Base-by-base conservation (phyloP, 805 yeast genomes). In the Metschnikowia rubicola region DNA sequence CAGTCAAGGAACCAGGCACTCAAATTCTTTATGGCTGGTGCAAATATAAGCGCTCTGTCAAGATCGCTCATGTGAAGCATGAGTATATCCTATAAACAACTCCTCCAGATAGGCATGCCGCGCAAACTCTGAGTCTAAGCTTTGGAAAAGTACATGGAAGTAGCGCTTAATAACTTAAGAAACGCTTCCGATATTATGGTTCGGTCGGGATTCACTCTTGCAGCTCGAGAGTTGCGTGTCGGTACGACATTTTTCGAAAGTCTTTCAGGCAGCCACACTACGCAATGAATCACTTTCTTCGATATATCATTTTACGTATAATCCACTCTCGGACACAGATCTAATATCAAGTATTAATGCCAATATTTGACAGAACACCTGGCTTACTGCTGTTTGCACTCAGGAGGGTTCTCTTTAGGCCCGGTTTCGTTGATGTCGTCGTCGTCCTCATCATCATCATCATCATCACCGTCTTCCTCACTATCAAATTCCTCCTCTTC, bases 341-440 rank as follows among this genome's bases (percentile, higher is more conserved):
- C 36, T 15, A 15, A 5, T 10, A 9, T 9, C 36, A 12, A 12
- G 9, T 13, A 9, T 1, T 4, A 15, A 8, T 15, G 11, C n/a
- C n/a, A 31, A 5, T n/a, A 11, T 6, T 9, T n/a, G 39, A 13
- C 6, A 26, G 12, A 37, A 4, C 35, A 26, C 7, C 36, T 32
- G 26, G 10, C 13, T 49, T 68, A 83, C 55, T 81, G 82, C 61
- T 86, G 92, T 59, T 84, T 80, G 66, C 94, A 86, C 65, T 86
- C 92, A 35, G 88, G 86, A 28, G 90, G 86, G 58, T 80, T 79
- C 55, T 81, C 78, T 63, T 79, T 75, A 34, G 73, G 79, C 11
- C 77, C 58, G n/a, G 43, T 34, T 44, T 60, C 86, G 37, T 77
- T 85, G 28, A 74, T 83, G 11, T 78, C 88, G 3, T 79, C 88